Evolutionary conservation across 768 basidiomycete genomes (phyloP).

Genomic region (Rhodosporidiobolus odoratus): DNA sequence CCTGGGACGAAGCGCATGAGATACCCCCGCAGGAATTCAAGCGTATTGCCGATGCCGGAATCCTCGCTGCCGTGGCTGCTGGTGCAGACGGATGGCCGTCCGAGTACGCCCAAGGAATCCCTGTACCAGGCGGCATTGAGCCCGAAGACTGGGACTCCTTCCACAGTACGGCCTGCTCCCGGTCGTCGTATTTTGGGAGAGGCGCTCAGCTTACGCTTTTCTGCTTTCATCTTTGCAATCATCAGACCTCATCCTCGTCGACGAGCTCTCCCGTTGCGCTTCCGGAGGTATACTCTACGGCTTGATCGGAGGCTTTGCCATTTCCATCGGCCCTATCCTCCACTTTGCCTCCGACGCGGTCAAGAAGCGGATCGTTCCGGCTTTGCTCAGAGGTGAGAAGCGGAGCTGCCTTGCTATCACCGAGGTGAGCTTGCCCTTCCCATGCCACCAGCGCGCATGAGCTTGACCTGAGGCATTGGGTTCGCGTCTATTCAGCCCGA

Average conservation of each 20-base stretch:
- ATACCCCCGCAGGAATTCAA: constrained; percentile 30
- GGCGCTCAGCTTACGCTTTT: background rate
- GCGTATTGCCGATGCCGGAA: constrained; percentile 27
- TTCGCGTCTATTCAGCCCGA: background rate
- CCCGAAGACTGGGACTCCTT: constrained; percentile 30
- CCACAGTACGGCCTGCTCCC: constrained; percentile 21
- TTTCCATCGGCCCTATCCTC: constrained; percentile 25
- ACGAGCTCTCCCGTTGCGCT: constrained; percentile 28
- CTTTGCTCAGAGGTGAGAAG: constrained; percentile 29
- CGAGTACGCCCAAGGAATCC: constrained; percentile 16
- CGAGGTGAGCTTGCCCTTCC: background rate
- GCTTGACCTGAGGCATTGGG: too few species aligned
- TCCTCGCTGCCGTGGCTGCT: constrained; percentile 30
- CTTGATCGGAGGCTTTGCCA: constrained; percentile 34
- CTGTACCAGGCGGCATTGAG: constrained; percentile 28
- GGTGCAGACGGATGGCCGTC: constrained; percentile 15
- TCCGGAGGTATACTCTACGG: constrained; percentile 28
- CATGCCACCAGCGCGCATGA: too few species aligned
- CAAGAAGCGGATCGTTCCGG: constrained; percentile 21
- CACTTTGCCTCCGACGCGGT: constrained; percentile 22
- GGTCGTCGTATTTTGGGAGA: background rate
- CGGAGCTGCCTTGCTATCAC: constrained; percentile 39
- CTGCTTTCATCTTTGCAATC: background rate
- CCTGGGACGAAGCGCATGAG: constrained; percentile 30
- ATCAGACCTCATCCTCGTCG: constrained; percentile 20